Base-by-base conservation (phyloP, 495 filamentous ascomycete genomes). In the Xanthoparmelia taractica region DNA sequence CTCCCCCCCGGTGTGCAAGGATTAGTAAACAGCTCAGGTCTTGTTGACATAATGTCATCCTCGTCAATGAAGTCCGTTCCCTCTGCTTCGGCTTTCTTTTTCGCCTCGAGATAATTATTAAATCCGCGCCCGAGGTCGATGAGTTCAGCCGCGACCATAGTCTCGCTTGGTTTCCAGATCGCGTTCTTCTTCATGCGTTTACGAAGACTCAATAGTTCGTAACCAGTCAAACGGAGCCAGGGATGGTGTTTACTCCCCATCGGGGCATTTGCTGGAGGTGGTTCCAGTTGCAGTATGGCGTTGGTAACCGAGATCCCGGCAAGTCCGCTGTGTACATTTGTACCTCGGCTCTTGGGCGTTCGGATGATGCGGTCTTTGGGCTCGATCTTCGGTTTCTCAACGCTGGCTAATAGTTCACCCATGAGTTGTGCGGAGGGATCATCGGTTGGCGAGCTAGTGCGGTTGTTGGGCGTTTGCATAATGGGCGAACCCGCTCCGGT, bases 111-210 rank as follows among this genome's bases (percentile, higher is more conserved):
- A 40, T 62, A 62, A 4, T 62, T 62, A 4, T 41, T 20, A 23
- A 54, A 40, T 12, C 60, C 60, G 27, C 60, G 60, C 29, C 60
- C 60, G 50, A 52, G 37, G 20, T 54, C 47, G 20, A 43, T 56
- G 12, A 62, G 60, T 62, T 62, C 60, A 18, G 54, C 43, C 48
- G 20, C n/a, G 29, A 62, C 37, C 60, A 62, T 62, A 23, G 47
- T 62, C 37, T 62, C 60, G 41, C 60, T 62, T 23, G 60, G 60
- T 41, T 40, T 50, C 60, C 60, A 62, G 27, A 40, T 62, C 5
- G 60, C 60, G 15, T 62, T 62, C 48, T 62, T 62, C 59, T 62
- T 62, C 60, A 62, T 62, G 15, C 60, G 60, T 25, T 62, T 62
- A 13, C 60, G 60, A 13, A 62, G 60, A 36, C 12, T 56, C 60